These are phyloP conservation scores for Pythium scleroteichum DNA, from an alignment of 352 stramenopile genomes.

Conservation along the genomic window DNA sequence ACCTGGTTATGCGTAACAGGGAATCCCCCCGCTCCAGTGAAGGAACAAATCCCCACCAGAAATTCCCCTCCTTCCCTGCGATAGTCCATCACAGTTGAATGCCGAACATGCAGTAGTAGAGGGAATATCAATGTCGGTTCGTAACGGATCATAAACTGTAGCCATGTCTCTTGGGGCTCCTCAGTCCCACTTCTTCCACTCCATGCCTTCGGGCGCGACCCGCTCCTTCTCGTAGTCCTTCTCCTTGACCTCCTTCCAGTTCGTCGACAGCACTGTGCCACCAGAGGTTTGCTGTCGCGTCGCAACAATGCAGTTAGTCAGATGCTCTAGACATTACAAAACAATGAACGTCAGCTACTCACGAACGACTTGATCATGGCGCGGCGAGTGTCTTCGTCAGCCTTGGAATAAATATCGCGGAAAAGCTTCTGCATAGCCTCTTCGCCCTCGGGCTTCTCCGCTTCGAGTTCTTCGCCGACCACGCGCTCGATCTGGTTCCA, in stretches of 20 bases:
- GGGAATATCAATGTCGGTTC: no score
- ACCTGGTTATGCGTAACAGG: slow-evolving; percentile 14
- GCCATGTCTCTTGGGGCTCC: neutral
- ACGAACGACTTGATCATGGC: slow-evolving; percentile 95
- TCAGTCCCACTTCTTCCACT: slow-evolving; percentile 89
- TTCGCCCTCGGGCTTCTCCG: slow-evolving; percentile 90
- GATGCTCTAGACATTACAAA: neutral
- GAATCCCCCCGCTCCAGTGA: neutral
- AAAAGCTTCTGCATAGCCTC: slow-evolving; percentile 93
- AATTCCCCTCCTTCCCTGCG: slow-evolving; percentile 19
- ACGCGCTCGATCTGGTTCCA: slow-evolving; percentile 88
- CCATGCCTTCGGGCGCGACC: slow-evolving; percentile 82
- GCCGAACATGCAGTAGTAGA: neutral
- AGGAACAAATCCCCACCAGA: slow-evolving; percentile 2
- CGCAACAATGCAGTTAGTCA: neutral
- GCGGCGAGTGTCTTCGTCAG: slow-evolving; percentile 87
- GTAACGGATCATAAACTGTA: neutral
- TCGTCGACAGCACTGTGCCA: slow-evolving; percentile 91
- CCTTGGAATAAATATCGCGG: slow-evolving; percentile 91
- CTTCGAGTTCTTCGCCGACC: slow-evolving; percentile 78
- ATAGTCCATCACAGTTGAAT: neutral
- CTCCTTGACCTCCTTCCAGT: slow-evolving; percentile 89
- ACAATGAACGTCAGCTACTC: slow-evolving; percentile 35
- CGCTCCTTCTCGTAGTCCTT: slow-evolving; percentile 92
- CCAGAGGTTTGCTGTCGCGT: slow-evolving; percentile 87